Evolutionary conservation across 73 alveolate species (phyloP), one percentile per base, ranked within the genome.

Genomic region (Diophrys appendiculata): DNA sequence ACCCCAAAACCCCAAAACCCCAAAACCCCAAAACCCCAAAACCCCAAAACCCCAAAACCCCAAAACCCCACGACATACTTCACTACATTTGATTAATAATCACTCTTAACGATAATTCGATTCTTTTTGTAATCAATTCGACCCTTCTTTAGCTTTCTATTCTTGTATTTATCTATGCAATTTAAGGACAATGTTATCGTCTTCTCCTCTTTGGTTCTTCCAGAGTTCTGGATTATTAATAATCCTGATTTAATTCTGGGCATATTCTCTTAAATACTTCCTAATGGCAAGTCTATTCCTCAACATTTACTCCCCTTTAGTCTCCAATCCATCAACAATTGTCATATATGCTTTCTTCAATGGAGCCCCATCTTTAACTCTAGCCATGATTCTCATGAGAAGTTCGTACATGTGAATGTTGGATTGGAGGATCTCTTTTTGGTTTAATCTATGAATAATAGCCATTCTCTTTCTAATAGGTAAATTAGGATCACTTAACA

Each of bases 361-460:
- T 1, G 13, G n/a, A 23, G 54, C 14, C 2, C 84, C 84, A 14
- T 82, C 90, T 65, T 56, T 25, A 29, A 82, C 77, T 60, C 90
- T 72, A 23, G 90, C 90, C 65, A 82, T 35, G 18, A 82, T 64
- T 1, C 90, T 24, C 90, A 82, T 82, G 14, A 82, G 60, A 2
- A 82, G 64, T 65, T 82, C 80, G 69, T 81, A 82, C 24, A 60
- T 73, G 29, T 35, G 74, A n/a, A 82, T 82, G 32, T 82, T 82
- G 0, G 64, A 22, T n/a, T 56, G 22, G 65, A 82, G 67, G 68
- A 82, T 67, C 28, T 73, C 84, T 64, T 82, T 82, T 2, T 81
- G 72, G 53, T 69, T 73, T 1, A 82, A 18, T 56, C 90, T 53
- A 65, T 82, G 90, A 31, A 32, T 24, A 43, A 82, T 33, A 11